Percentiles rank a stretch among this genome's conserved stretches.
phyloP scores from a whole-genome alignment of 208 protist species.

The Leishmania major region DNA sequence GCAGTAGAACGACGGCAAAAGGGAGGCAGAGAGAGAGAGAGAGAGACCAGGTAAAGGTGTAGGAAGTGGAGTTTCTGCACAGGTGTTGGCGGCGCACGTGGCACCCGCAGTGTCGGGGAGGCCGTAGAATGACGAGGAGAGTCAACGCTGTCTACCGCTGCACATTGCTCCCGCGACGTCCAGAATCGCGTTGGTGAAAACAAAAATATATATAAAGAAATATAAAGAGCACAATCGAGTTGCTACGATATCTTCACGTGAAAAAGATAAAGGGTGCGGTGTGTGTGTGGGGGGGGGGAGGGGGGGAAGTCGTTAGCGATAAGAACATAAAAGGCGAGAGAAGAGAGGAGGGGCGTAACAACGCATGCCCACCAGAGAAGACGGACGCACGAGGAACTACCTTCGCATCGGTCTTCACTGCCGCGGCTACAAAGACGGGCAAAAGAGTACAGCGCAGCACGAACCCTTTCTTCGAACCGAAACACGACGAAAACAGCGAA shows the following conservation, averaged over 20 bases:
- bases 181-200: not conserved
- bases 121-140: not conserved
- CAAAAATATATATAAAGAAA: not conserved
- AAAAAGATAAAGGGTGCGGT: not conserved
- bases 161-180: not conserved
- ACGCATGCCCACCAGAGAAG: no score
- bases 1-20: not conserved
- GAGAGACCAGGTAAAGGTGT: no score
- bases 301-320: not conserved
- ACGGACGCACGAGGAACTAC: not conserved
- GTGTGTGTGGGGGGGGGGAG: no score
- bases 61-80: not conserved
- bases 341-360: not conserved
- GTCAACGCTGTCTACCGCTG: not conserved
- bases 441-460: not conserved
- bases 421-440: not conserved
- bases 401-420: not conserved
- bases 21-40: not conserved
- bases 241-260: not conserved
- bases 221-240: not conserved
- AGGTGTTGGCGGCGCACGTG: not conserved
- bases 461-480: no score
- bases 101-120: not conserved
- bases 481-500: no score
- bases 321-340: not conserved